Evolutionary conservation across 148 eudicot genomes (phyloP).

Genomic region (Heliamphora exappendiculata): DNA sequence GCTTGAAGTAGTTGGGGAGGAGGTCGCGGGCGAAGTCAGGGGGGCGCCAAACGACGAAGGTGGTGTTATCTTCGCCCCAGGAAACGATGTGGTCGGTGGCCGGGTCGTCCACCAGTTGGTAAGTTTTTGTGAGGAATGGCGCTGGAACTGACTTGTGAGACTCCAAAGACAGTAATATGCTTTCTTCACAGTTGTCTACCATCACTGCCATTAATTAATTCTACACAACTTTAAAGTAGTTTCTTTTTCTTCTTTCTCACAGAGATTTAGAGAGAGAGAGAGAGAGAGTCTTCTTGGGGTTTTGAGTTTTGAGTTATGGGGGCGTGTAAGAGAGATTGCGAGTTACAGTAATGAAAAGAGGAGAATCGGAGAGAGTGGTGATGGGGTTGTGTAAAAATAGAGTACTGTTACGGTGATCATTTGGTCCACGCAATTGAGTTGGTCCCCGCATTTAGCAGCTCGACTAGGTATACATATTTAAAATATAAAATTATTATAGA

Average conservation of each 20-base stretch:
- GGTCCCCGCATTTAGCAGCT: no score
- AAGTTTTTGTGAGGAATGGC: conserved; percentile 53
- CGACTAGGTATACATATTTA: no score
- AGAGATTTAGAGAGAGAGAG: conserved; percentile 6
- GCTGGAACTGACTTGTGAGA: conserved; percentile 64
- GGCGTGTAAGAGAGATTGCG: no score
- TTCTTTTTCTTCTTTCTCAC: no score
- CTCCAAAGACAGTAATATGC: conserved; percentile 56
- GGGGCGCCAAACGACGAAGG: conserved; percentile 57
- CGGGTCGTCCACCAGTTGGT: conserved; percentile 49
- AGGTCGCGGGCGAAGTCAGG: conserved; percentile 60
- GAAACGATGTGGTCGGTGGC: conserved; percentile 49
- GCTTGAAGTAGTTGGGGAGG: conserved; percentile 65
- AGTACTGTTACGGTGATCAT: no score
- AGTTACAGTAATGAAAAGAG: no score
- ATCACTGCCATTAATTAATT: conserved; percentile 75
- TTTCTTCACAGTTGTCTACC: conserved; percentile 65
- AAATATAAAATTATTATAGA: no score
- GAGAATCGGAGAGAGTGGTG: not conserved
- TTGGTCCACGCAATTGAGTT: no score
- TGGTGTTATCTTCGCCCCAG: conserved; percentile 50
- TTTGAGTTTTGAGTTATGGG: no score
- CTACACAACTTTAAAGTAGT: no score
- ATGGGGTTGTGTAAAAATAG: no score
- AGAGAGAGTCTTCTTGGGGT: no score